phyloP scores from a whole-genome alignment of 257 asterid species.

The Pogostemon cablin region DNA sequence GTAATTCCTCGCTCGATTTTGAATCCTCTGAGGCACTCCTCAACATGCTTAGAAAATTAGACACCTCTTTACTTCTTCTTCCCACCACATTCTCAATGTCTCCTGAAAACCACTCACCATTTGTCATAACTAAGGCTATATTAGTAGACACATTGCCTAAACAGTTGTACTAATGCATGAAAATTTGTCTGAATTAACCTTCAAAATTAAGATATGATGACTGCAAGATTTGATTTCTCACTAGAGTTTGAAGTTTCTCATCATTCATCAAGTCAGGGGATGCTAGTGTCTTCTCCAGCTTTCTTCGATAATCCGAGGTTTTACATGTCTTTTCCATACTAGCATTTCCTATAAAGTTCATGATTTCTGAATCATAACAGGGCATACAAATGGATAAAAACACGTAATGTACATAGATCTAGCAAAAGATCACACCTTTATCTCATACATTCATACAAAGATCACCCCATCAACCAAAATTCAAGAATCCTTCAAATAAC shows the following conservation, averaged over 20 bases:
- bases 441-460: neutral
- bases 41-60: conserved; percentile 66
- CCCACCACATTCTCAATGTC: conserved; percentile 50
- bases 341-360: conserved; percentile 26
- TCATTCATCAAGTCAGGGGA: conserved; percentile 48
- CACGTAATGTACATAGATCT: neutral
- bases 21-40: conserved; percentile 66
- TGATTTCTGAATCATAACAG: neutral
- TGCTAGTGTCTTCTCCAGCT: conserved; percentile 59
- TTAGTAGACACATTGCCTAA: neutral
- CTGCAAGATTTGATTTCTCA: conserved; percentile 60
- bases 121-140: neutral
- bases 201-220: conserved; percentile 42
- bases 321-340: conserved; percentile 48
- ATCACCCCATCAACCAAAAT: neutral
- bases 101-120: conserved; percentile 43
- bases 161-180: neutral
- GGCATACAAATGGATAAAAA: neutral
- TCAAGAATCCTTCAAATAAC: neutral
- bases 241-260: conserved; percentile 52
- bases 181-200: conserved; percentile 35
- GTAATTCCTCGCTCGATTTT: conserved; percentile 45
- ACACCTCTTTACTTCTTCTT: conserved; percentile 67
- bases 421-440: conserved; percentile 20
- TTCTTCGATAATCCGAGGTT: conserved; percentile 59